A percentile compares a stretch with the other conserved stretches of the same genome.
Evolutionary conservation across 768 basidiomycete species (phyloP).

Genomic region (Exidia glandulosa): DNA sequence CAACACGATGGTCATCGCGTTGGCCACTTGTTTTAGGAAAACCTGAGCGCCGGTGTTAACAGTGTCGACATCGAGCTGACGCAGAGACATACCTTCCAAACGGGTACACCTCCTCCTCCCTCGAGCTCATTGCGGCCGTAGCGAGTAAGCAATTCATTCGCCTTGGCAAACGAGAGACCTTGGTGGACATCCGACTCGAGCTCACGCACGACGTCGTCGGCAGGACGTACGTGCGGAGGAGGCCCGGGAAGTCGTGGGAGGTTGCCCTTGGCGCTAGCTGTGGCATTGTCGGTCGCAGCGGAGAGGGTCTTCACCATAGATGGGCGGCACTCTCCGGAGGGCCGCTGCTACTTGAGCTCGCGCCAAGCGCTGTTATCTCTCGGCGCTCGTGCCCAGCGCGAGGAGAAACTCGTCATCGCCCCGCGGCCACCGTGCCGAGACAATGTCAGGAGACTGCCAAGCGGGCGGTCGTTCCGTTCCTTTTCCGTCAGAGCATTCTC

Average conservation of each 20-base stretch:
- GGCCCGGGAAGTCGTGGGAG: not conserved
- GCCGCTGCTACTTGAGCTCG: not conserved
- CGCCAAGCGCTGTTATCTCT: not conserved
- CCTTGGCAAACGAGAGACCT: not conserved
- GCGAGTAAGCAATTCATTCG: not conserved
- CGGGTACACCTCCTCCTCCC: not conserved
- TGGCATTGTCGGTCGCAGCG: not conserved
- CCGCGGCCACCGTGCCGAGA: no score
- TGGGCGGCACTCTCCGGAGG: not conserved
- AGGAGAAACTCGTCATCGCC: no score
- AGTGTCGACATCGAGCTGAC: not conserved
- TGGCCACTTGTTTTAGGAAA: slow-evolving; percentile 17
- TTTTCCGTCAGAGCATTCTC: no score
- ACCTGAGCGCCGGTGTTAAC: not conserved
- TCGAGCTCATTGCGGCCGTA: not conserved
- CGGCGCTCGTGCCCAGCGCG: not conserved
- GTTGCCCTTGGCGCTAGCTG: not conserved
- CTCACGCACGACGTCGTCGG: not conserved
- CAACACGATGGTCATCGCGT: slow-evolving; percentile 27
- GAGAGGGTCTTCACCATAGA: not conserved
- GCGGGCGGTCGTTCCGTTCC: no score
- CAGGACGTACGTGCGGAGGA: not conserved
- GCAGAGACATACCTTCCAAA: not conserved
- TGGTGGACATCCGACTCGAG: not conserved
- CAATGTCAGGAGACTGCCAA: no score